Conservation (phyloP, 23 red algal genomes). For the Cyanidiococcus yangmingshanensis region DNA sequence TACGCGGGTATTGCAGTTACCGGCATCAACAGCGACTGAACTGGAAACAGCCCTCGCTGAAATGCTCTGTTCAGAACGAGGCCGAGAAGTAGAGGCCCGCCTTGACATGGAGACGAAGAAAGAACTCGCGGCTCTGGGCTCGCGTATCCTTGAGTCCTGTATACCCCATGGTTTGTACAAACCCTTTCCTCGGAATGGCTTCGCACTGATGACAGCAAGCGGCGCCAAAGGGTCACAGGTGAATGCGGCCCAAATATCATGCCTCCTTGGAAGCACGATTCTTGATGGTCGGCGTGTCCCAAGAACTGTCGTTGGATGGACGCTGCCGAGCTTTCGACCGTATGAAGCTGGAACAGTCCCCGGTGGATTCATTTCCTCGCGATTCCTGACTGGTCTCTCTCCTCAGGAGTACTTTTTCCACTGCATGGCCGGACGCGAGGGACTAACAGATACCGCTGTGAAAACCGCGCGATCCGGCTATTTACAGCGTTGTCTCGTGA, state of each 20-base stretch:
- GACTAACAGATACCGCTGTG: constrained; percentile 84
- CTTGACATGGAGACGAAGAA: constrained; percentile 75
- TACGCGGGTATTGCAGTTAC: neutral
- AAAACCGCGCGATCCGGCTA: constrained; percentile 99
- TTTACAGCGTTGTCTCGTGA: constrained; percentile 94
- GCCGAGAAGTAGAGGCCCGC: constrained; percentile 42
- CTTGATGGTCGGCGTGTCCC: constrained; percentile 90
- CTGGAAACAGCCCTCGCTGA: constrained; percentile 31
- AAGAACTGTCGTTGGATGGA: constrained; percentile 62
- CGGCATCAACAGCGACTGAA: neutral
- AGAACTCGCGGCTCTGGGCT: constrained; percentile 42
- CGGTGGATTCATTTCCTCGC: constrained; percentile 75
- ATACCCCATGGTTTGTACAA: constrained; percentile 36
- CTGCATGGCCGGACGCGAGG: constrained; percentile 94
- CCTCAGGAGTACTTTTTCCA: constrained; percentile 96
- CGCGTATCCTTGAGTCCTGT: constrained; percentile 55
- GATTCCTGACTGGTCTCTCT: constrained; percentile 84
- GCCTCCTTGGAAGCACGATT: constrained; percentile 77
- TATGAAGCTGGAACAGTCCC: constrained; percentile 65
- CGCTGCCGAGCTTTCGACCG: constrained; percentile 77
- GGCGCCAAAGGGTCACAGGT: constrained; percentile 87
- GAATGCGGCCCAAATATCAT: constrained; percentile 88
- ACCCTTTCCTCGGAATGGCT: constrained; percentile 79
- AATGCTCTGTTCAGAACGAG: constrained; percentile 33
- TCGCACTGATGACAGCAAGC: constrained; percentile 85